Evolutionary conservation across 306 rosid genomes (phyloP).

Genomic region (Gillenia trifoliata): DNA sequence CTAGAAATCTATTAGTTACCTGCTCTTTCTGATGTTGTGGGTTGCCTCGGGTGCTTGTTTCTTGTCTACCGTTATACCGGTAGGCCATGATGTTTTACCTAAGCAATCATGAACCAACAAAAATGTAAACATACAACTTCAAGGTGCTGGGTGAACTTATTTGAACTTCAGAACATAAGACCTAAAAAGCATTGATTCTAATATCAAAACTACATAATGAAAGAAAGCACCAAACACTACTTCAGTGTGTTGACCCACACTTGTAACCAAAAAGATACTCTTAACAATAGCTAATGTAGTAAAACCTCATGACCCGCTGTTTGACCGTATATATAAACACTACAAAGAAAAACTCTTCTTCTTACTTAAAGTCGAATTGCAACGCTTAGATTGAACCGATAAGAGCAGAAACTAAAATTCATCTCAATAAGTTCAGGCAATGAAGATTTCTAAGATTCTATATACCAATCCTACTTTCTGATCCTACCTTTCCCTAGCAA

Average conservation of each 20-base stretch:
- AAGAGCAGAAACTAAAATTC: not conserved
- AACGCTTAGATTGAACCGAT: not conserved
- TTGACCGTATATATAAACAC: too few relatives aligned
- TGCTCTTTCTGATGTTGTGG: conserved; percentile 39
- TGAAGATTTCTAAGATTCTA: not conserved
- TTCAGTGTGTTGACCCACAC: not conserved
- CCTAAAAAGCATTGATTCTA: not conserved
- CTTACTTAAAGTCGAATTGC: not conserved
- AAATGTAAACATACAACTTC: not conserved
- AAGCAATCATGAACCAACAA: conserved; percentile 4
- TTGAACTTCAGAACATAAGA: not conserved
- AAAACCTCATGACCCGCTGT: too few relatives aligned
- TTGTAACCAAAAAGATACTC: too few relatives aligned
- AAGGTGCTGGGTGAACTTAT: not conserved
- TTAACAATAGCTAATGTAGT: too few relatives aligned
- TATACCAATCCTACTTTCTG: not conserved
- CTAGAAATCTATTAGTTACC: conserved; percentile 29
- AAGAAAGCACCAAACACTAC: not conserved
- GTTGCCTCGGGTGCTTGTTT: conserved; percentile 38
- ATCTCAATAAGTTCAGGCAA: too few relatives aligned
- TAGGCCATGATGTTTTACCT: conserved; percentile 46
- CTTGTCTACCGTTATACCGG: conserved; percentile 48
- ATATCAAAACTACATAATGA: too few relatives aligned
- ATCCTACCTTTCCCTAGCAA: not conserved
- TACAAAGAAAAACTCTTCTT: too few relatives aligned